Percentiles rank a stretch among this genome's conserved stretches.
Conservation (phyloP, 2,329 filamentous ascomycete genomes). For the Hysterium pulicare region DNA sequence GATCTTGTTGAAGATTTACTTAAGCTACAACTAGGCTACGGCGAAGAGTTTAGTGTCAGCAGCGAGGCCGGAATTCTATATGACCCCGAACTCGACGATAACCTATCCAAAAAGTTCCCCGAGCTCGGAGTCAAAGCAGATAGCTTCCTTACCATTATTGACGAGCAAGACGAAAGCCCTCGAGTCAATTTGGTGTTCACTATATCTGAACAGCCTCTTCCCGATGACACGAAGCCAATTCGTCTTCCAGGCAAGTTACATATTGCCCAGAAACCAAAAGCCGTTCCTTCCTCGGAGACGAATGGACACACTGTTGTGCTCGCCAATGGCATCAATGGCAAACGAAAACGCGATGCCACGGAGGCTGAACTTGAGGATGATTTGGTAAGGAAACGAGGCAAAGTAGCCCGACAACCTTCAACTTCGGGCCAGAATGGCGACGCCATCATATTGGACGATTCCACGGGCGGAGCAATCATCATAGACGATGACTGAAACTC, state of each 20-base stretch:
- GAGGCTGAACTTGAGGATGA: slow-evolving; percentile 40
- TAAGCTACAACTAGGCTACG: slow-evolving; percentile 68
- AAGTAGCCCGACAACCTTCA: slow-evolving; percentile 31
- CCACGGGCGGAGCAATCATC: slow-evolving; percentile 33
- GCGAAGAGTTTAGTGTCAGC: slow-evolving; percentile 75
- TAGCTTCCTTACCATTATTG: slow-evolving; percentile 79
- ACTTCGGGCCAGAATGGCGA: slow-evolving; percentile 34
- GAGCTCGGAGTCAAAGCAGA: slow-evolving; percentile 73
- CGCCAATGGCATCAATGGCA: slow-evolving; percentile 31
- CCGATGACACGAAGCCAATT: slow-evolving; percentile 53
- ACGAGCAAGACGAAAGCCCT: slow-evolving; percentile 72
- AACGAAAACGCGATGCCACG: slow-evolving; percentile 46
- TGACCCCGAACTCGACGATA: slow-evolving; percentile 84
- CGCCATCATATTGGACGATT: slow-evolving; percentile 33
- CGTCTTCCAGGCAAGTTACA: slow-evolving; percentile 45
- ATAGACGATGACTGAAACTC: slow-evolving; percentile 26
- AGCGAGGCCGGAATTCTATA: slow-evolving; percentile 77
- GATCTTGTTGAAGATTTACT: slow-evolving; percentile 77
- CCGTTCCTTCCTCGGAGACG: slow-evolving; percentile 12
- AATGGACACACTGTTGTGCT: slow-evolving; percentile 27
- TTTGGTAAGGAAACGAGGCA: slow-evolving; percentile 37
- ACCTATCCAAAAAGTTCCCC: slow-evolving; percentile 72
- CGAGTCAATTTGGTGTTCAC: slow-evolving; percentile 78
- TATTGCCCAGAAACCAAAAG: slow-evolving; percentile 48
- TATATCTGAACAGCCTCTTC: slow-evolving; percentile 54